phyloP scores from a whole-genome alignment of 768 basidiomycete genomes.

The Lyophyllum semitale region DNA sequence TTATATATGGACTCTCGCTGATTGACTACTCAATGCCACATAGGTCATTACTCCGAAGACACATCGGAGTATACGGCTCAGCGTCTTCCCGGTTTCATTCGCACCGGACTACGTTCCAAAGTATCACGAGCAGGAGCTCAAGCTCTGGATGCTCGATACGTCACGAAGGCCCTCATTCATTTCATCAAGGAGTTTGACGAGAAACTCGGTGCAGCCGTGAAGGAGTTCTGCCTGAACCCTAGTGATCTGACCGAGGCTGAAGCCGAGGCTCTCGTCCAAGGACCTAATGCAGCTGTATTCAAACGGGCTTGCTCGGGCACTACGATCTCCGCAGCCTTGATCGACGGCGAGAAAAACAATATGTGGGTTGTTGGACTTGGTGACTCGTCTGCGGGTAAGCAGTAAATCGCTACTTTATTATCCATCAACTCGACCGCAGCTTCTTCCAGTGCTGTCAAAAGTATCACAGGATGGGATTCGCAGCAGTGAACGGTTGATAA shows the following conservation, averaged over 20 bases:
- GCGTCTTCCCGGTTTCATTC: background rate
- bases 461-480: background rate
- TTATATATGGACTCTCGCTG: background rate
- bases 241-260: background rate
- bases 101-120: background rate
- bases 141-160: background rate
- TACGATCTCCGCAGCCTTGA: background rate
- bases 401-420: background rate
- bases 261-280: background rate
- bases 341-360: background rate
- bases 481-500: background rate
- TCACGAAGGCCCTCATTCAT: background rate
- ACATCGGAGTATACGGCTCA: background rate
- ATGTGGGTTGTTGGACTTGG: constrained; percentile 4
- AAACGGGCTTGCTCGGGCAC: background rate
- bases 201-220: background rate
- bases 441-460: background rate
- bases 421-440: background rate
- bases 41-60: background rate
- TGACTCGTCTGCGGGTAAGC: background rate
- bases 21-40: background rate
- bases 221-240: background rate
- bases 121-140: background rate
- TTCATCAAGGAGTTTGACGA: background rate
- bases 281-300: background rate